phyloP scores from a whole-genome alignment of 2,329 filamentous ascomycete species.

The Epichloe typhina region DNA sequence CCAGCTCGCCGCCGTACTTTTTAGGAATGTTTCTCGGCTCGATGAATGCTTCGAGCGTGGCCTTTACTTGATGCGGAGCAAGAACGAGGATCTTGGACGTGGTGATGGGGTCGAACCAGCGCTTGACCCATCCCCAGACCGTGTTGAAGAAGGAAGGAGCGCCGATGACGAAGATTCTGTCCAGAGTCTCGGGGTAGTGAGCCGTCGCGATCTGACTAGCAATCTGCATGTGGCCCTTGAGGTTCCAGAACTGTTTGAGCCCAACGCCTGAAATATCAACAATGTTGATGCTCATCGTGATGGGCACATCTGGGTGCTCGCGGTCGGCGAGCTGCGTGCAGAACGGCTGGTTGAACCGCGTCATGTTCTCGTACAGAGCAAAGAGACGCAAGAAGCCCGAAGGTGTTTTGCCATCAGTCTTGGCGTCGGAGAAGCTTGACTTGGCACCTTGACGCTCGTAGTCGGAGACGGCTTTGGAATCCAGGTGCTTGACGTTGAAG shows the following conservation, averaged over 20 bases:
- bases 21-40: constrained; percentile 74
- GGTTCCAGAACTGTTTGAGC: constrained; percentile 89
- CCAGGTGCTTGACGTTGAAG: constrained; percentile 73
- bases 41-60: constrained; percentile 70
- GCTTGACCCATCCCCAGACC: constrained; percentile 89
- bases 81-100: constrained; percentile 95
- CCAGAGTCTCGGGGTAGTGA: constrained; percentile 88
- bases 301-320: constrained; percentile 64
- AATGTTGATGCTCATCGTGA: constrained; percentile 88
- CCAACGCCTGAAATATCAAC: constrained; percentile 84
- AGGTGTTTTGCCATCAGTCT: constrained; percentile 52
- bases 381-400: constrained; percentile 75
- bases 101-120: constrained; percentile 89
- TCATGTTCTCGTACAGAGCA: constrained; percentile 86
- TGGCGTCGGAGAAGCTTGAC: constrained; percentile 45
- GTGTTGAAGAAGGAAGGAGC: constrained; percentile 85
- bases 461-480: constrained; percentile 64
- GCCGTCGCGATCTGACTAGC: constrained; percentile 79
- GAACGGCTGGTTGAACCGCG: constrained; percentile 73
- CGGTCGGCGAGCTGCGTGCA: constrained; percentile 64
- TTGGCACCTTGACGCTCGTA: constrained; percentile 58
- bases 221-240: constrained; percentile 88
- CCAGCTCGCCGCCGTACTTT: constrained; percentile 75
- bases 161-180: constrained; percentile 57
- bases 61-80: constrained; percentile 54